Base-by-base conservation (phyloP, 441 rosid genomes). In the Adansonia gregorii region DNA sequence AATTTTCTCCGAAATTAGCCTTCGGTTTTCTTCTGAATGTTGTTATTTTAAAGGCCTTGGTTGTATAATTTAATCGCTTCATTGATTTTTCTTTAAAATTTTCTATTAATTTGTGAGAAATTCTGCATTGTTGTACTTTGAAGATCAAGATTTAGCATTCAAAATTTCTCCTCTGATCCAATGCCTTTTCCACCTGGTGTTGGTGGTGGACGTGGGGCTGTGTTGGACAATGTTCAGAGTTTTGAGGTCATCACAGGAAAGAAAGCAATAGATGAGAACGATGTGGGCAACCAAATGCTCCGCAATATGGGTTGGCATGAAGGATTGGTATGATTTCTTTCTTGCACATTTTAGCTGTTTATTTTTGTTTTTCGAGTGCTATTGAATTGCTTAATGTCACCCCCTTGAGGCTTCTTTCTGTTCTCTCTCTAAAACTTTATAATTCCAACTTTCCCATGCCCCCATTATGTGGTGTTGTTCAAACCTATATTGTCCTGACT, bases 261-360 rank as follows among this genome's bases (percentile, higher is more conserved):
- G 85, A 91, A 84, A 84, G 98, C 97, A 19, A 93, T 94, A 78
- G 97, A 92, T 82, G 97, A 94, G 84, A 91, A 77, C 82, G 94
- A 94, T 77, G 95, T 94, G 77, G 99, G 99, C 69, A 96, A 96
- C 84, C 93, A 90, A 83, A 96, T 96, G 98, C 93, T 96, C 58
- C 95, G 98, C 77, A 96, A 67, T 84, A 96, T 94, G 99, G 98
- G 98, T 73, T 96, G 99, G 99, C 97, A 92, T 12, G 97, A 94
- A 89, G 99, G 99, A 88, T 90, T 74, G 98, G 99, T 96, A 91
- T 82, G 73, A 19, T 82, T 17, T 86, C 78, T 17, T 61, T 61
- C 85, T 48, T 75, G 1, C 39, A 43, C 72, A 51, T 73, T 67
- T 58, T 58, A 73, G n/a, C 22, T 51, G 56, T 77, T 80, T 3